Base-by-base conservation (phyloP, 2,329 filamentous ascomycete species). In the Claviceps fusiformis region DNA sequence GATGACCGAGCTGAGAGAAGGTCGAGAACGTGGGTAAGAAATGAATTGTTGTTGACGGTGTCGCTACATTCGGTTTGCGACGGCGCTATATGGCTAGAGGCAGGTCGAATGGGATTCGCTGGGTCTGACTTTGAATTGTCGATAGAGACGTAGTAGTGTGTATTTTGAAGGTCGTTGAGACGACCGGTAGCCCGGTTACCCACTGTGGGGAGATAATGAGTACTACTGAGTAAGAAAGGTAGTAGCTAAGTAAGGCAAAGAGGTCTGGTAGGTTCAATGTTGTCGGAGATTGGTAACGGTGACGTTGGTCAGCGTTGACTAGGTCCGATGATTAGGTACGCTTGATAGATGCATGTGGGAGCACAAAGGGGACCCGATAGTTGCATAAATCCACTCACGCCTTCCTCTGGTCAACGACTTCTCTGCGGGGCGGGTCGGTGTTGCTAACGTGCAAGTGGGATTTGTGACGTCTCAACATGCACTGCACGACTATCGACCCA, bases 381-480 rank as follows among this genome's bases (percentile, higher is more conserved):
- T 50, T 54, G 39, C 53, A 54, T 54, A 54, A 19, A n/a, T n/a
- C 53, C 37, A 27, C 47, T 31, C 27, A 24, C 19, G 29, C 37
- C 44, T 45, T 50, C 46, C 37, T 5, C 15, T 17, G 27, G 29
- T 13, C 35, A 49, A 43, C n/a, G 45, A 11, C 35, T 39, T 54
- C 33, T 19, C 15, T 41, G 39, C 17, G 39, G 39, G 39, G 39
- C 31, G 13, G 52, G 31, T 6, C 44, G 13, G 13, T 13, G 19
- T 19, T 43, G 17, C 29, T 27, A 37, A 35, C 3, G n/a, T 24
- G 10, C 7, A 4, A n/a, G 6, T 45, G 19, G 43, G 43, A 39
- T 31, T 47, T 43, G 52, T 54, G 43, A 48, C 44, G n/a, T 39
- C 33, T 33, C 29, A 31, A 41, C 45, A 50, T n/a, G n/a, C 39